Base-by-base conservation (phyloP, 805 yeast species). In the Myxozyma sirexii region DNA sequence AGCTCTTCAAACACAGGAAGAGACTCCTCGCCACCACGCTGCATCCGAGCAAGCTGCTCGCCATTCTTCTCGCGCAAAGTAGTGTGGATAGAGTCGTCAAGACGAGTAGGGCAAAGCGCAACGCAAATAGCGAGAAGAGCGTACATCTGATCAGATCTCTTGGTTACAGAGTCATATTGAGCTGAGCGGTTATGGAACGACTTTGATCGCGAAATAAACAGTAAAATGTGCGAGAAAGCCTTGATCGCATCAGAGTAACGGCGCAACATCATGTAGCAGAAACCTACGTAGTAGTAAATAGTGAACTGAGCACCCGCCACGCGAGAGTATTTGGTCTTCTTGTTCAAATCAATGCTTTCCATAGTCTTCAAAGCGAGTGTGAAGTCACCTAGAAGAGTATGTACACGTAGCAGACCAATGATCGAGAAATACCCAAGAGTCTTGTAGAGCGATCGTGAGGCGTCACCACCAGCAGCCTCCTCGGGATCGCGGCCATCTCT, bases 261-360 rank as follows among this genome's bases (percentile, higher is more conserved):
- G 62, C 79, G 76, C 66, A 79, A 70, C 83, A 80, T 80, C 68
- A 80, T 68, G 71, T 79, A 79, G 68, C 82, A 77, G 72, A 77
- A 78, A 1, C 82, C 83, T 44, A 79, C 81, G 63, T 80, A 80
- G 71, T 80, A 80, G 70, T 80, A 80, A 51, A 80, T 79, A 37
- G 81, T 77, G 71, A 78, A 79, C 68, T 80, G 83, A 45, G 80
- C 79, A 26, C 81, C 79, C 47, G 82, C 77, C 46, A 80, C 79
- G 59, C 76, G 74, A 17, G 81, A 74, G 69, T 77, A 77, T 64
- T 77, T 75, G n/a, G 80, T 79, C 67, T 73, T 76, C 70, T 79
- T 80, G 66, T 77, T 76, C 59, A 80, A 69, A 57, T 79, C 81
- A 53, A 80, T 75, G 57, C 74, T 74, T 62, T 79, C 81, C 76